Evolutionary conservation across 1,139 yeast species (phyloP), one percentile per base, ranked within the genome.

Genomic region (Candida albicans): DNA sequence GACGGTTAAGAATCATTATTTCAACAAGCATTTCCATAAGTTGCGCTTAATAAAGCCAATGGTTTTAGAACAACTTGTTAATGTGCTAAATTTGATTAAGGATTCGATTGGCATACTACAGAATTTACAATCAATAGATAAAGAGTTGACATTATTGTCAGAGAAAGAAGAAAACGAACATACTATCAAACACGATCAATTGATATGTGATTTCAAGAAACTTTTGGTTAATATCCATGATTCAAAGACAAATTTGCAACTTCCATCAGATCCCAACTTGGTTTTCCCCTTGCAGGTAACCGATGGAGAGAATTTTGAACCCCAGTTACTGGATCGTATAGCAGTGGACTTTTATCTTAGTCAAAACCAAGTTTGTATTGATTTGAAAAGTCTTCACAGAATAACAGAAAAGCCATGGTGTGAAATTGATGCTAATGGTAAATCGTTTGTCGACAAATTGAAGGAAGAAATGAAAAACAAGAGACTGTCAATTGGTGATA

Each of bases 321-420:
- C 78, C 1, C 61, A 54, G 15, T 56, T 73, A 18, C 58, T 67
- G 6, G 51, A 57, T 4, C 58, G 58, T 31, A 54, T 70, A 10
- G 60, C 77, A 5, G 52, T 73, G 15, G 79, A 73, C 46, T 48
- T 72, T 31, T 73, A 73, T 50, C 58, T 73, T 37, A 68, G 66
- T 47, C 78, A 72, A 56, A 76, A 77, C 1, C 77, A 73, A 50
- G 57, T 73, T 6, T 73, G 78, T 47, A 53, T 73, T 1, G 79
- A 73, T 49, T 52, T 73, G 47, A 73, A 73, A 55, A 61, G 63
- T 48, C 56, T 73, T 15, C 70, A 67, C 42, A 52, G 51, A 33
- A 65, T 73, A 14, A 62, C 62, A 2, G 78, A 73, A 43, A 59
- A 60, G 42, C 78, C 78, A 1, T 73, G 79, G 79, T 53, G 68